Percentiles rank a stretch among this genome's conserved stretches.
Evolutionary conservation across 345 rosid species (phyloP).

Genomic region (Brassica incana): DNA sequence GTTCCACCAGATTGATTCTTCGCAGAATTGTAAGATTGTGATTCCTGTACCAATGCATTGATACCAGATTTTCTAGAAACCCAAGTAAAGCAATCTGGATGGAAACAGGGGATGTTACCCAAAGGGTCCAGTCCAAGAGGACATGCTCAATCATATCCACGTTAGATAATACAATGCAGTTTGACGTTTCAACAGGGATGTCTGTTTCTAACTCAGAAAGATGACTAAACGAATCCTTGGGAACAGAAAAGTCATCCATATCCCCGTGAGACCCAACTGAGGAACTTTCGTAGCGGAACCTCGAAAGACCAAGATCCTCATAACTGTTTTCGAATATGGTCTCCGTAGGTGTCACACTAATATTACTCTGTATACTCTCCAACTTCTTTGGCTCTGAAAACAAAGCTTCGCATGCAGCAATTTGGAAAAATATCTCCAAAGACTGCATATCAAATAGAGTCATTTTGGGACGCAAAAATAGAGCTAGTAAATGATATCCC

Average conservation of each 20-base stretch:
- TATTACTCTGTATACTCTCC: slow-evolving; percentile 43
- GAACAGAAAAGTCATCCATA: slow-evolving; percentile 92
- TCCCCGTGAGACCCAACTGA: slow-evolving; percentile 93
- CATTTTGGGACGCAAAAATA: slow-evolving; percentile 90
- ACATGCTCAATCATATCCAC: slow-evolving; percentile 99
- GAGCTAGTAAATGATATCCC: slow-evolving; percentile 96
- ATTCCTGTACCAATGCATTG: slow-evolving; percentile 99
- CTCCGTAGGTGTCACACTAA: slow-evolving; percentile 49
- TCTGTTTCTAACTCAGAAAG: slow-evolving; percentile 94
- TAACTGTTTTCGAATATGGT: slow-evolving; percentile 65
- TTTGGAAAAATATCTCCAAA: slow-evolving; percentile 92
- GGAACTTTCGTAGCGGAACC: slow-evolving; percentile 78
- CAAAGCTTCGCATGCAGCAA: slow-evolving; percentile 99
- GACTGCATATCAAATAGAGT: slow-evolving; percentile 91
- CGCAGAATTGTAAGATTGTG: slow-evolving; percentile 97
- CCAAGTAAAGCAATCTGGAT: slow-evolving; percentile 92
- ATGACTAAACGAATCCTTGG: slow-evolving; percentile 88
- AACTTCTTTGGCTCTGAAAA: slow-evolving; percentile 89
- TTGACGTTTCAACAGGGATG: slow-evolving; percentile 79
- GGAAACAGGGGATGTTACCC: slow-evolving; percentile 92
- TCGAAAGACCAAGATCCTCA: slow-evolving; percentile 76
- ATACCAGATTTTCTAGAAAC: slow-evolving; percentile 96
- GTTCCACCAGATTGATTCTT: slow-evolving; percentile 93
- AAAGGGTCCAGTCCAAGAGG: slow-evolving; percentile 96
- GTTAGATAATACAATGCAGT: slow-evolving; percentile 95